phyloP scores from a whole-genome alignment of 2,329 filamentous ascomycete genomes.

The Exophiala mesophila region DNA sequence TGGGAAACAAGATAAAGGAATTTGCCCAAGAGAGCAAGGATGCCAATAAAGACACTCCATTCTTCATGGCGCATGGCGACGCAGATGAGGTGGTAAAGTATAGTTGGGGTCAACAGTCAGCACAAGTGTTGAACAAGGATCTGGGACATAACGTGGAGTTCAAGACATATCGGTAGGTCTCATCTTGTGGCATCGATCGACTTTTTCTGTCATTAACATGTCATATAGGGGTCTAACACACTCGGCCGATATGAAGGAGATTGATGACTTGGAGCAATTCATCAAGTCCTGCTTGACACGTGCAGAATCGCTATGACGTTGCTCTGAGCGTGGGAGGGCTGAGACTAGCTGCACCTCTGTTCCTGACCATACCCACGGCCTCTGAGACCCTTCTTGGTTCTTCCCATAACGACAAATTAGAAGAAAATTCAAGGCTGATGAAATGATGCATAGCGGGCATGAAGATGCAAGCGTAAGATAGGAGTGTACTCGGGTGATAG shows the following conservation, averaged over 20 bases:
- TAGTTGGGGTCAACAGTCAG: slow-evolving; percentile 63
- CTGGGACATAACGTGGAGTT: slow-evolving; percentile 70
- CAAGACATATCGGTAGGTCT: slow-evolving; percentile 65
- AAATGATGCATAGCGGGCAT: too few species aligned
- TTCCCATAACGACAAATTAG: too few species aligned
- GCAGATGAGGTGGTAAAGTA: slow-evolving; percentile 67
- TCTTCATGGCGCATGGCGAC: slow-evolving; percentile 87
- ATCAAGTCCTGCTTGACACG: slow-evolving; percentile 39
- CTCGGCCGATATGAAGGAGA: slow-evolving; percentile 69
- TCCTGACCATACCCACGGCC: too few species aligned
- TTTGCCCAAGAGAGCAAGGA: slow-evolving; percentile 48
- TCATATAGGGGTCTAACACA: slow-evolving; percentile 63
- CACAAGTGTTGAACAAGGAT: slow-evolving; percentile 61
- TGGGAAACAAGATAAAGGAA: slow-evolving; percentile 60
- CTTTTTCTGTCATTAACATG: not conserved
- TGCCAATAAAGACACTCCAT: slow-evolving; percentile 69
- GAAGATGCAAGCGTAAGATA: too few species aligned
- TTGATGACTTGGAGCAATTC: slow-evolving; percentile 72
- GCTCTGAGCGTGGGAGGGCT: too few species aligned
- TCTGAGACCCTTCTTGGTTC: too few species aligned
- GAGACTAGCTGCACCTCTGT: too few species aligned
- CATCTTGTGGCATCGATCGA: not conserved
- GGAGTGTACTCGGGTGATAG: too few species aligned
- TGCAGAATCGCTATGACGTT: slow-evolving; percentile 16
- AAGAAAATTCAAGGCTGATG: not conserved